These are phyloP conservation scores for Craterostigma plantagineum DNA, from an alignment of 257 asterid species.

Conservation along the genomic window DNA sequence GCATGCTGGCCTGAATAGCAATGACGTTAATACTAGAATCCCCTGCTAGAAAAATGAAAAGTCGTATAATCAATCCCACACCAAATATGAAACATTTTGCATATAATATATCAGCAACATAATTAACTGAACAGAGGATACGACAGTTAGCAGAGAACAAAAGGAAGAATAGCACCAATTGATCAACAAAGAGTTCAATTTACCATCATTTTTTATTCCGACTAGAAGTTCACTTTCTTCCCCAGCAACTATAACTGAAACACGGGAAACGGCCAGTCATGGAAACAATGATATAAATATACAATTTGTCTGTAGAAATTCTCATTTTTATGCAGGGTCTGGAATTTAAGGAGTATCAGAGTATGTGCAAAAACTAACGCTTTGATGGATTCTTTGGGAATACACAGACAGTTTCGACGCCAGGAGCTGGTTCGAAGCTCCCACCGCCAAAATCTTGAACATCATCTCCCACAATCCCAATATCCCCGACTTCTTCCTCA, in stretches of 20 bases:
- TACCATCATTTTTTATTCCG: slow-evolving; percentile 93
- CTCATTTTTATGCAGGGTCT: neutral
- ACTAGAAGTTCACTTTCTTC: slow-evolving; percentile 82
- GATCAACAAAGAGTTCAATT: neutral
- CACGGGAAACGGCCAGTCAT: neutral
- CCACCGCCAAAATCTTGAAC: slow-evolving; percentile 64
- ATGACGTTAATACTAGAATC: slow-evolving; percentile 43
- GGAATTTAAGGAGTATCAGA: no score
- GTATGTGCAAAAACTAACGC: slow-evolving; percentile 20
- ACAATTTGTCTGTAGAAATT: no score
- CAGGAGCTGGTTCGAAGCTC: slow-evolving; percentile 55
- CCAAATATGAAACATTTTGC: no score
- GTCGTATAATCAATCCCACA: no score
- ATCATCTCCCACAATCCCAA: slow-evolving; percentile 85
- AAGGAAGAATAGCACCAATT: no score
- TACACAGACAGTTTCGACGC: slow-evolving; percentile 74
- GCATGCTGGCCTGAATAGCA: slow-evolving; percentile 79
- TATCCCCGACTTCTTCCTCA: slow-evolving; percentile 45
- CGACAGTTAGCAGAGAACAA: no score
- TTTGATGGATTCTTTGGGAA: slow-evolving; percentile 85
- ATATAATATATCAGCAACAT: no score
- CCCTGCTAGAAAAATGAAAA: slow-evolving; percentile 23
- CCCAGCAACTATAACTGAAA: slow-evolving; percentile 66
- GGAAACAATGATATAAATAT: no score
- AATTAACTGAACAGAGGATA: no score